Evolutionary conservation across 768 basidiomycete species (phyloP).

Genomic region (Lactifluus echinatus): DNA sequence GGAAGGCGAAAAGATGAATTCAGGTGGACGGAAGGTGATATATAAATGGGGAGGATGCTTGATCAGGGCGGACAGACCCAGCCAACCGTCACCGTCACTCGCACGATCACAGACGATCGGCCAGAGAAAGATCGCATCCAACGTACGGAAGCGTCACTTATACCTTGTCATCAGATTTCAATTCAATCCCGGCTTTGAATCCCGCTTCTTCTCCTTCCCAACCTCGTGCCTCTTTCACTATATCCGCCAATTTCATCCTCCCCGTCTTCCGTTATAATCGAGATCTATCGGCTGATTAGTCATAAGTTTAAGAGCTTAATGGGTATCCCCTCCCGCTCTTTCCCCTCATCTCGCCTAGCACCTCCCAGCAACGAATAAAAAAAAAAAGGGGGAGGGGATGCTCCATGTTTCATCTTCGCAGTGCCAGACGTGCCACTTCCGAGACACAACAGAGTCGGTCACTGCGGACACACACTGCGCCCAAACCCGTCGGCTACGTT

Average conservation of each 20-base stretch:
- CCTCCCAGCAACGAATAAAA: neutral
- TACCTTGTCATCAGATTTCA: slow-evolving; percentile 24
- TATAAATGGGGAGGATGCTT: slow-evolving; percentile 31
- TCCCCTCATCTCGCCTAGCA: slow-evolving; percentile 18
- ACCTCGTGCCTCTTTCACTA: slow-evolving; percentile 46
- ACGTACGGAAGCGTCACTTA: slow-evolving; percentile 20
- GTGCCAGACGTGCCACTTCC: neutral
- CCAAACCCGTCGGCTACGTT: slow-evolving; percentile 9
- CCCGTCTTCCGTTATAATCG: slow-evolving; percentile 35
- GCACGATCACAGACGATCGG: slow-evolving; percentile 61
- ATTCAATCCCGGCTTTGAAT: slow-evolving; percentile 21
- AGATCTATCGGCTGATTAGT: slow-evolving; percentile 33
- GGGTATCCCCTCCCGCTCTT: slow-evolving; percentile 26
- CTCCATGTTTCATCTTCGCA: slow-evolving; percentile 3
- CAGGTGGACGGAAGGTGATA: slow-evolving; percentile 20
- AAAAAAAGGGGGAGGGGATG: neutral
- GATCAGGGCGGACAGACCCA: slow-evolving; percentile 32
- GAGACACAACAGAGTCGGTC: neutral
- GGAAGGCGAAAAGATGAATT: slow-evolving; percentile 25
- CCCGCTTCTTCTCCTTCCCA: slow-evolving; percentile 36
- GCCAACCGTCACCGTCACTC: slow-evolving; percentile 40
- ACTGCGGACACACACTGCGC: neutral
- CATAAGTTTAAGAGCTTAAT: slow-evolving; percentile 39
- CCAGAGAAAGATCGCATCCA: slow-evolving; percentile 25
- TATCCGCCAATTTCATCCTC: slow-evolving; percentile 29